Evolutionary conservation across 106 monocot species (phyloP).

Genomic region (Dendrobium catenatum): DNA sequence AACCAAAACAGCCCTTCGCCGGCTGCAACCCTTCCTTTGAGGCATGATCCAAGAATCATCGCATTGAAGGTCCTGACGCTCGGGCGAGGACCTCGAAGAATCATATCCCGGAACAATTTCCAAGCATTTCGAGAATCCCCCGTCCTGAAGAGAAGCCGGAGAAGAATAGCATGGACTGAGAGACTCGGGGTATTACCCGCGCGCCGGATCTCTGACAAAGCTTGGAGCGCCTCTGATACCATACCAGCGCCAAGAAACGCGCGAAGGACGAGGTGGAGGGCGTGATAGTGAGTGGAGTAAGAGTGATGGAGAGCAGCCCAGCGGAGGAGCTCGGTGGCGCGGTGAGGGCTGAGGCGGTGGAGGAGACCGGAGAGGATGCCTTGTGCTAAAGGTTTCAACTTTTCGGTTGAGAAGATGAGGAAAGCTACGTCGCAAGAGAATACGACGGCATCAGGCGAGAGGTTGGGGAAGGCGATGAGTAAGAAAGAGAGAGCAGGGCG

Average conservation of each 20-base stretch:
- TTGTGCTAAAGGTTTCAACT: conserved; percentile 27
- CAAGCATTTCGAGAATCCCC: conserved; percentile 33
- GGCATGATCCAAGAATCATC: conserved; percentile 72
- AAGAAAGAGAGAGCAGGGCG: conserved; percentile 1
- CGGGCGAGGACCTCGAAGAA: conserved; percentile 52
- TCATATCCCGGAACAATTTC: conserved; percentile 51
- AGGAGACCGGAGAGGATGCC: conserved; percentile 43
- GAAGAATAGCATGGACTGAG: conserved; percentile 33
- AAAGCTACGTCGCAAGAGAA: background rate
- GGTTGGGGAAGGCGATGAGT: background rate
- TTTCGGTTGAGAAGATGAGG: background rate
- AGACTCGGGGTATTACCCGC: conserved; percentile 27
- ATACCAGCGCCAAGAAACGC: conserved; percentile 49
- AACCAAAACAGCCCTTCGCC: conserved; percentile 46
- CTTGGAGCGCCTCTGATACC: conserved; percentile 31
- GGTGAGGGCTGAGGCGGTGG: conserved; percentile 5
- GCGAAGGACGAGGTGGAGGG: conserved; percentile 47
- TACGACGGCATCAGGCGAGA: background rate
- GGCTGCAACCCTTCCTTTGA: conserved; percentile 27
- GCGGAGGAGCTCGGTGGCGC: conserved; percentile 18
- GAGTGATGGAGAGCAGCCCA: conserved; percentile 14
- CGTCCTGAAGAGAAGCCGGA: conserved; percentile 37
- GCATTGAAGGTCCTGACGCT: conserved; percentile 44
- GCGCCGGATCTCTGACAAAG: conserved; percentile 23
- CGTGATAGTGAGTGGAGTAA: background rate